Evolutionary conservation across 2,329 filamentous ascomycete species (phyloP).

Genomic region (Fusarium sp.): DNA sequence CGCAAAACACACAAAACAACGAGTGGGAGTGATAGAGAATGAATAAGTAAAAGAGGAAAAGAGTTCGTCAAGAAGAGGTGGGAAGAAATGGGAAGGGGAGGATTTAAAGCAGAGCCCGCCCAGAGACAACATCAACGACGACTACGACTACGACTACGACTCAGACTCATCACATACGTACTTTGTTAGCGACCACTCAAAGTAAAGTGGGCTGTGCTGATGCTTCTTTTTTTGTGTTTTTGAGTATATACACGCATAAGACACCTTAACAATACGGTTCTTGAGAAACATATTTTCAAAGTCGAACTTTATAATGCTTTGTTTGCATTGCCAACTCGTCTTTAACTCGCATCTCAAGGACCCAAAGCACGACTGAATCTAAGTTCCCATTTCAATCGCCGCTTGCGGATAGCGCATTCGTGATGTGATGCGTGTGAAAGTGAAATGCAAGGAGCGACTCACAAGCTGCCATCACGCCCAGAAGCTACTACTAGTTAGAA

Average conservation of each 20-base stretch:
- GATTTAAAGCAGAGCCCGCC: slow-evolving; percentile 26
- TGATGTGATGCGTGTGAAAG: slow-evolving; percentile 32
- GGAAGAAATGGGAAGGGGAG: slow-evolving; percentile 16
- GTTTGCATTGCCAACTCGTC: not conserved
- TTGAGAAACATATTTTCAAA: not conserved
- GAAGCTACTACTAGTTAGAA: not conserved
- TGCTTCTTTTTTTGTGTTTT: slow-evolving; percentile 9
- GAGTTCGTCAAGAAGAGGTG: slow-evolving; percentile 4
- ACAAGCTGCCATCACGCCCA: not conserved
- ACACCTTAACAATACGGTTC: not conserved
- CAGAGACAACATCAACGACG: slow-evolving; percentile 25
- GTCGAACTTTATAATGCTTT: not conserved
- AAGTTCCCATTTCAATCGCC: slow-evolving; percentile 9
- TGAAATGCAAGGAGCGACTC: slow-evolving; percentile 7
- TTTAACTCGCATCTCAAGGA: not conserved
- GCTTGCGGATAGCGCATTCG: slow-evolving; percentile 36
- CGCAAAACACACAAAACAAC: slow-evolving; percentile 9
- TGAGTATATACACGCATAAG: not conserved
- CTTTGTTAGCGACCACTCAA: slow-evolving; percentile 1
- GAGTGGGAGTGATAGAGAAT: not conserved
- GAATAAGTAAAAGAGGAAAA: not conserved
- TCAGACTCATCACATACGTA: slow-evolving; percentile 15
- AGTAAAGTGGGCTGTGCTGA: slow-evolving; percentile 27
- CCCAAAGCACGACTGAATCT: not conserved
- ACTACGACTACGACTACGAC: slow-evolving; percentile 32